Percentiles rank a stretch among this genome's conserved stretches.
Evolutionary conservation across 352 stramenopile genomes (phyloP).

Genomic region (Globisporangium irregulare): DNA sequence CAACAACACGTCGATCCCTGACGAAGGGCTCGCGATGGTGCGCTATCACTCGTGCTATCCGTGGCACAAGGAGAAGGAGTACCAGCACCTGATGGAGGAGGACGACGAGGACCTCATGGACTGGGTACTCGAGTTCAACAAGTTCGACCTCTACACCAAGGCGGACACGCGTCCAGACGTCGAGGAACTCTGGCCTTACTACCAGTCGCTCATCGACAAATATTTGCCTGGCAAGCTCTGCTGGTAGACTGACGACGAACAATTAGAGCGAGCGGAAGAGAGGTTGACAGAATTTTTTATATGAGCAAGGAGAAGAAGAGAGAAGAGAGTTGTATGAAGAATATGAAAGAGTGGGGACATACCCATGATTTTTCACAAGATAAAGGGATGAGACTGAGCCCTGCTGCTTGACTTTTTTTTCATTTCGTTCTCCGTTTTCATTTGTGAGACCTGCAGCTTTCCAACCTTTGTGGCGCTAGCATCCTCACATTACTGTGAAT

Average conservation of each 20-base stretch:
- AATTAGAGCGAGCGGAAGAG: too few species aligned
- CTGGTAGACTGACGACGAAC: constrained; percentile 39
- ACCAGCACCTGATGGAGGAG: constrained; percentile 84
- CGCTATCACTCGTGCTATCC: constrained; percentile 93
- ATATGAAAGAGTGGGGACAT: too few species aligned
- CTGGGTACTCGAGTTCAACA: constrained; percentile 93
- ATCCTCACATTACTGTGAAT: too few species aligned
- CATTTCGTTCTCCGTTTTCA: too few species aligned
- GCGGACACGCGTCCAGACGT: constrained; percentile 75
- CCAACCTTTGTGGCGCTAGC: too few species aligned
- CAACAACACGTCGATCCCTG: constrained; percentile 85
- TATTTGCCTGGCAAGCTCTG: constrained; percentile 77
- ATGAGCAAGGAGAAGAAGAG: too few species aligned
- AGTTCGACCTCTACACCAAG: constrained; percentile 95
- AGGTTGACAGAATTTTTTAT: too few species aligned
- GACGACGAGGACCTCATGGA: constrained; percentile 86
- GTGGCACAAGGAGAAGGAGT: constrained; percentile 93
- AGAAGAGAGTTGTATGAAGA: too few species aligned
- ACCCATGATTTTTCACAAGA: too few species aligned
- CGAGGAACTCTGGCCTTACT: constrained; percentile 90
- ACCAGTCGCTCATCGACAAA: constrained; percentile 90
- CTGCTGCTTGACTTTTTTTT: too few species aligned
- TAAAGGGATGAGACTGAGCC: too few species aligned
- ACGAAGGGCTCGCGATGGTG: constrained; percentile 92
- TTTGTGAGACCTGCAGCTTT: too few species aligned